Evolutionary conservation across 805 yeast genomes (phyloP), one percentile per base, ranked within the genome.

Genomic region (Wickerhamiella galacta): DNA sequence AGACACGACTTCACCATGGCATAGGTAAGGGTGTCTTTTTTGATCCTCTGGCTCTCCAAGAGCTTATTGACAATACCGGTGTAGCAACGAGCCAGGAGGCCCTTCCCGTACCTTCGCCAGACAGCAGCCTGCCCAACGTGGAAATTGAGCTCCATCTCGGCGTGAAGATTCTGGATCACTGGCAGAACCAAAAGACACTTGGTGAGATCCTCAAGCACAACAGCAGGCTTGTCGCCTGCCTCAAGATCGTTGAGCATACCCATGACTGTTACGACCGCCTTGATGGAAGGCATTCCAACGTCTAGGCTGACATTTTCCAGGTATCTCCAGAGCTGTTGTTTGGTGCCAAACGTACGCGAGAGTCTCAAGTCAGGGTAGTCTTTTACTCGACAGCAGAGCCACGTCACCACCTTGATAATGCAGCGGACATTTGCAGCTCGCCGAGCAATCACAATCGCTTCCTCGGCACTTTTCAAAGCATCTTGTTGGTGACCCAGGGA

Each of bases 371-470:
- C 30, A 9, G 30, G 30, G 22, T 17, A 6, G 15, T 9, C 14
- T 12, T n/a, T 9, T 5, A 27, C 16, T n/a, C n/a, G n/a, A n/a
- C n/a, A n/a, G n/a, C n/a, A n/a, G n/a, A n/a, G n/a, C 30, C 20
- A 17, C 9, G 16, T 6, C 8, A 15, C 30, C 8, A n/a, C 18
- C 6, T 15, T 7, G 14, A 15, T 10, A 9, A 27, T 8, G 7
- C 10, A 9, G 10, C 20, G 14, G 15, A 17, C 21, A 16, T 85
- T 94, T 39, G 73, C 73, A 44, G 76, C 75, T 45, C 83, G 94
- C 42, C 95, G 60, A 0, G 95, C 95, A 3, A 83, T 82, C 5
- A 77, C 63, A 2, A 82, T 76, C 0, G 95, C 90, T 50, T 83
- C 95, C 40, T 77, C 81, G 6, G 82, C 77, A 1, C 93, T 75